These are phyloP conservation scores for Peterozyma toletana DNA, from an alignment of 805 yeast species.

Conservation along the genomic window DNA sequence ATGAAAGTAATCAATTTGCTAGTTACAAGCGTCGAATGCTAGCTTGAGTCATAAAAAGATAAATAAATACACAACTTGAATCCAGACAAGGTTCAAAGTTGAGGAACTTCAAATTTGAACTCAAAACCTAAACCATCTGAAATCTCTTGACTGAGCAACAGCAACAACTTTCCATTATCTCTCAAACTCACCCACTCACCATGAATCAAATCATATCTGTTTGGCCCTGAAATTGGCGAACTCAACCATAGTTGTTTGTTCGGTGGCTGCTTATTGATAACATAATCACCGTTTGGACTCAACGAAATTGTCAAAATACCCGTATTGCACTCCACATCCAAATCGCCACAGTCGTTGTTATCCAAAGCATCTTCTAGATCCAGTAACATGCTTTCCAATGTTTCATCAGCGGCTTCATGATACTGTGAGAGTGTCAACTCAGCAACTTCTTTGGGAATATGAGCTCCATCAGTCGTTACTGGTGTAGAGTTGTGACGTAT, in stretches of 20 bases:
- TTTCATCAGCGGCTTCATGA: slow-evolving; percentile 55
- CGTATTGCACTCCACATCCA: slow-evolving; percentile 61
- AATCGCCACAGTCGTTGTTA: slow-evolving; percentile 25
- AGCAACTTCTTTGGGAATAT: slow-evolving; percentile 44
- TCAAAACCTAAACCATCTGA: slow-evolving; percentile 17
- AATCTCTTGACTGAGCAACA: slow-evolving; percentile 46
- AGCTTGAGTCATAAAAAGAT: no score
- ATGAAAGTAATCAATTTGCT: no score
- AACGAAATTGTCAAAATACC: slow-evolving; percentile 78
- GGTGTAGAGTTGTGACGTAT: background rate
- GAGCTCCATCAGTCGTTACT: slow-evolving; percentile 42
- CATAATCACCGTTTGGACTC: slow-evolving; percentile 76
- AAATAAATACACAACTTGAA: no score
- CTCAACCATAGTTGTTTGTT: slow-evolving; percentile 95
- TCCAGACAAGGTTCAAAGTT: no score
- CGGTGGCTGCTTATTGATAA: slow-evolving; percentile 95
- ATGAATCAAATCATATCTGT: slow-evolving; percentile 66
- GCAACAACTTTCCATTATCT: slow-evolving; percentile 43
- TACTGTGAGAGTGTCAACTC: slow-evolving; percentile 44
- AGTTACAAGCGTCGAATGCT: no score
- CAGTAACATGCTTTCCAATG: slow-evolving; percentile 62
- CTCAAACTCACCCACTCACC: slow-evolving; percentile 78
- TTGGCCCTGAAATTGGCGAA: slow-evolving; percentile 92
- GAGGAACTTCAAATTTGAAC: slow-evolving; percentile 1
- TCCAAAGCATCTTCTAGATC: slow-evolving; percentile 66